A percentile compares a stretch with the other conserved stretches of the same genome.
These are phyloP conservation scores for Penicillium verhagenii DNA, from an alignment of 495 filamentous ascomycete species.

Conservation along the genomic window DNA sequence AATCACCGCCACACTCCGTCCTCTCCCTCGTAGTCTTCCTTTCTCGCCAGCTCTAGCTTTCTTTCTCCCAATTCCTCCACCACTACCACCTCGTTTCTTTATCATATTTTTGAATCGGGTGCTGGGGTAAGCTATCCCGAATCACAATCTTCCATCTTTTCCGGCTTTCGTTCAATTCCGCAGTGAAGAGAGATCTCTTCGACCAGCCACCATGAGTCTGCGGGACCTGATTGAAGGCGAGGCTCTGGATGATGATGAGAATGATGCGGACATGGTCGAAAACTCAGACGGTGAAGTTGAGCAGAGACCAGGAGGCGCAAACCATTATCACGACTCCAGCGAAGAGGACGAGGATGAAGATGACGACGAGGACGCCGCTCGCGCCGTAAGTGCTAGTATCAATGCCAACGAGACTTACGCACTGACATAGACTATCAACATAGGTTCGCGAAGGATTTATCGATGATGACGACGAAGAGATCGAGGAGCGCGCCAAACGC, in stretches of 20 bases:
- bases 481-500: conserved; percentile 62
- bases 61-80: conserved; percentile 2
- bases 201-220: conserved; percentile 61
- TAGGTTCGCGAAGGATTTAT: conserved; percentile 94
- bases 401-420: conserved; percentile 1
- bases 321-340: conserved; percentile 73
- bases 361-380: conserved; percentile 78
- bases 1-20: conserved; percentile 26
- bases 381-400: conserved; percentile 38
- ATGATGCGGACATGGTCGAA: conserved; percentile 83
- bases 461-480: conserved; percentile 87
- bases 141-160: background rate
- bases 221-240: conserved; percentile 78
- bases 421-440: background rate
- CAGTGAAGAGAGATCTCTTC: conserved; percentile 22
- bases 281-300: conserved; percentile 66
- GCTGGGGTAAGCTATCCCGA: background rate
- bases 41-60: conserved; percentile 10
- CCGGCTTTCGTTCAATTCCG: conserved; percentile 7
- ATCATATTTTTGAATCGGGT: conserved; percentile 1
- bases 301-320: conserved; percentile 39
- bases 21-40: conserved; percentile 21
- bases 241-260: conserved; percentile 87
- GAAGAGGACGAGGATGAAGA: conserved; percentile 98
- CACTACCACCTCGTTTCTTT: conserved; percentile 3